Percentiles rank a stretch among this genome's conserved stretches.
These are phyloP conservation scores for Aspergillus sp. DNA, from an alignment of 2,329 filamentous ascomycete species.

Conservation along the genomic window DNA sequence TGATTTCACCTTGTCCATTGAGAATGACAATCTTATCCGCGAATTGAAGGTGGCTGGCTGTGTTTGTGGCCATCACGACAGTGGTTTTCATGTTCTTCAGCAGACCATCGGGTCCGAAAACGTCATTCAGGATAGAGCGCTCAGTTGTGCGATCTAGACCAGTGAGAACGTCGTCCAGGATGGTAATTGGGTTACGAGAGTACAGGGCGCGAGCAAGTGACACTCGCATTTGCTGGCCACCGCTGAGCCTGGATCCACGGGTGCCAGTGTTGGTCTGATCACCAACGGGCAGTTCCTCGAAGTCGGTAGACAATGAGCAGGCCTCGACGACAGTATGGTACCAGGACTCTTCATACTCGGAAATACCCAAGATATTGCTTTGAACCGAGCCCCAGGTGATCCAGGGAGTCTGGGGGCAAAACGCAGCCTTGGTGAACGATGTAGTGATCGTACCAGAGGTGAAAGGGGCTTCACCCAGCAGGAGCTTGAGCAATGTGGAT, in stretches of 20 bases:
- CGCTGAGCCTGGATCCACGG: slow-evolving; percentile 45
- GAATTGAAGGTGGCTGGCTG: slow-evolving; percentile 13
- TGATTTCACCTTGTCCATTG: too few relatives aligned
- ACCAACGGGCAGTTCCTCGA: slow-evolving; percentile 32
- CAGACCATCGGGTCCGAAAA: slow-evolving; percentile 41
- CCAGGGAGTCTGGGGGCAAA: slow-evolving; percentile 36
- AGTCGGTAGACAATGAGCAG: slow-evolving; percentile 33
- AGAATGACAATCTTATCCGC: too few relatives aligned
- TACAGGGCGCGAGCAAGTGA: too few relatives aligned
- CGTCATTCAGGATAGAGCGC: slow-evolving; percentile 40
- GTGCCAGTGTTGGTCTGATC: slow-evolving; percentile 44
- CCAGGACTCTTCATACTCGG: slow-evolving; percentile 29
- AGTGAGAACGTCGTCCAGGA: slow-evolving; percentile 47
- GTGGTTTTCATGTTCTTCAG: slow-evolving; percentile 34
- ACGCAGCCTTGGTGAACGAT: slow-evolving; percentile 27
- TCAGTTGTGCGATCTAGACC: slow-evolving; percentile 45
- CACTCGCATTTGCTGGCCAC: slow-evolving; percentile 46
- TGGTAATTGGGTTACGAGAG: too few relatives aligned
- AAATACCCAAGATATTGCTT: slow-evolving; percentile 33
- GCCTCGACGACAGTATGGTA: slow-evolving; percentile 30
- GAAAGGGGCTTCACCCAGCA: slow-evolving; percentile 38
- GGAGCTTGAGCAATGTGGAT: slow-evolving; percentile 41
- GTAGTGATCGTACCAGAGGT: slow-evolving; percentile 27
- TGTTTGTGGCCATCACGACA: slow-evolving; percentile 33
- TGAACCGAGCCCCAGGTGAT: slow-evolving; percentile 35